Conservation (phyloP, 2,329 filamentous ascomycete genomes). For the Alternaria sp. region DNA sequence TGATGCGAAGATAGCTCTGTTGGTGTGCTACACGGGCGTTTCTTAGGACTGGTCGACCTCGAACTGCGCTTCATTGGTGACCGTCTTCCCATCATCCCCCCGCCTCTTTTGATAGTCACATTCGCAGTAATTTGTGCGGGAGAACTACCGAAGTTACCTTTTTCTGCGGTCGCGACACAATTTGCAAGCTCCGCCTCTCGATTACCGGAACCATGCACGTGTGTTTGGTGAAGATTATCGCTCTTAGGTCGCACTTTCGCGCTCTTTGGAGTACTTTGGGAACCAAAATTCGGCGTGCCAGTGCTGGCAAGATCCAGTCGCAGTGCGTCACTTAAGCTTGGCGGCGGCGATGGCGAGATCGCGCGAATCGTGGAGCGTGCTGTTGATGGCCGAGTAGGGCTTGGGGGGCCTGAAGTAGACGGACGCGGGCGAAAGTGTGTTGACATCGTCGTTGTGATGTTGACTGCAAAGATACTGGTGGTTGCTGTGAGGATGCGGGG, state of each 20-base stretch:
- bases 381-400: slow-evolving; percentile 31
- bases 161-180: background rate
- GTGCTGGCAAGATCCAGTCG: slow-evolving; percentile 10
- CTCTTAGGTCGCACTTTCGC: background rate
- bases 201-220: background rate
- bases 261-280: background rate
- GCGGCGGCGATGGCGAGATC: slow-evolving; percentile 40
- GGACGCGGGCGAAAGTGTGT: slow-evolving; percentile 13
- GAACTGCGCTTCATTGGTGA: slow-evolving; percentile 17
- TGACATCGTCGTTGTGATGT: slow-evolving; percentile 9
- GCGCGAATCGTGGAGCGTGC: slow-evolving; percentile 40
- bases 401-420: slow-evolving; percentile 27
- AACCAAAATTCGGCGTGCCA: background rate
- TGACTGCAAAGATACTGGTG: background rate
- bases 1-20: background rate
- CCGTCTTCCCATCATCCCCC: background rate
- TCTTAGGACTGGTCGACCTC: slow-evolving; percentile 9
- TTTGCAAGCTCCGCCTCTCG: background rate
- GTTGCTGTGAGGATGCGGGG: slow-evolving; percentile 4
- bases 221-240: background rate
- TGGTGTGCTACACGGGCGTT: slow-evolving; percentile 10
- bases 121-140: background rate
- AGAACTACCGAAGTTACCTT: background rate
- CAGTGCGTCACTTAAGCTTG: slow-evolving; percentile 21
- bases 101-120: slow-evolving; percentile 14